A percentile compares a stretch with the other conserved stretches of the same genome.
Conservation (phyloP, 495 filamentous ascomycete genomes). For the Talaromyces nanjingensis region DNA sequence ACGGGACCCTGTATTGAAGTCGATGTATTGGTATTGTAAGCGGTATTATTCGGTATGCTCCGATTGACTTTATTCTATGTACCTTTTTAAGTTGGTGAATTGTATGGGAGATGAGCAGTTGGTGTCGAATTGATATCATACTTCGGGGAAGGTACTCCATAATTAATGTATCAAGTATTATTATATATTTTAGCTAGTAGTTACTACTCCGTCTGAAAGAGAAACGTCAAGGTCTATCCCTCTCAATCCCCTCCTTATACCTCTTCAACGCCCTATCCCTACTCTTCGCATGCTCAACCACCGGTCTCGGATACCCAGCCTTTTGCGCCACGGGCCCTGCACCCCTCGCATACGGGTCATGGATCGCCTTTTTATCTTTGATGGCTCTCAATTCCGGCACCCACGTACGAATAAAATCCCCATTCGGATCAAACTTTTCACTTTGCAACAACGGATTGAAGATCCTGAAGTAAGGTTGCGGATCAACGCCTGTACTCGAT, state of each 20-base stretch:
- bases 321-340: slow-evolving; percentile 50
- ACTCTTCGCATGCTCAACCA: slow-evolving; percentile 65
- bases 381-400: slow-evolving; percentile 56
- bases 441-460: slow-evolving; percentile 86
- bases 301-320: slow-evolving; percentile 64
- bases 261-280: slow-evolving; percentile 59
- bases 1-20: neutral
- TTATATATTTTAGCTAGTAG: no score
- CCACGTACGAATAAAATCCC: slow-evolving; percentile 54
- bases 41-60: neutral
- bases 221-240: slow-evolving; percentile 4
- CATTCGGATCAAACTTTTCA: slow-evolving; percentile 63
- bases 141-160: no score
- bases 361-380: slow-evolving; percentile 52
- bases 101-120: no score
- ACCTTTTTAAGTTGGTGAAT: no score
- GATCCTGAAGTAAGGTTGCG: slow-evolving; percentile 87
- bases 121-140: no score
- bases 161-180: no score
- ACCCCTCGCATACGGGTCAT: slow-evolving; percentile 70
- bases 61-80: neutral
- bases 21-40: neutral
- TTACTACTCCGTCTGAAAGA: no score
- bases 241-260: slow-evolving; percentile 50
- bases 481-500: slow-evolving; percentile 75